Base-by-base conservation (phyloP, 116 monocot genomes). In the Zostera marina region DNA sequence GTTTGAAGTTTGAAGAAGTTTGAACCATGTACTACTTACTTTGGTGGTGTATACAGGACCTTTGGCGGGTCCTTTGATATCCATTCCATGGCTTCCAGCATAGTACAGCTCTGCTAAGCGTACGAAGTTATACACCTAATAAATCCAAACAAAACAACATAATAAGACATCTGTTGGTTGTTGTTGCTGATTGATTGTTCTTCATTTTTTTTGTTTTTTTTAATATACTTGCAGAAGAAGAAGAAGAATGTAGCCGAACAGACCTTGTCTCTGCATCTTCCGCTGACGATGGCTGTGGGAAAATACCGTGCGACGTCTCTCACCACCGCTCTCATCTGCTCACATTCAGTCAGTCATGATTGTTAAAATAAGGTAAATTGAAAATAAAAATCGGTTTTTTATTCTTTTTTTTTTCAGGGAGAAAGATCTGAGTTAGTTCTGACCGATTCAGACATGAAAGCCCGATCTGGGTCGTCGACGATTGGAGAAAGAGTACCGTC, bases 261-360 rank as follows among this genome's bases (percentile, higher is more conserved):
- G 41, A 70, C 70, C 92, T 87, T 93, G 52, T 77, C 69, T 61
- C 70, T 75, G 77, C 88, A 81, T 19, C 93, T 69, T 42, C 93
- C 93, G 66, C 73, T 93, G 15, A 93, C 84, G 54, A 93, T 93
- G 21, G 81, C 93, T 0, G 88, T 88, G 11, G 93, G 88, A 52
- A 93, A 93, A 52, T 52, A 75, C 41, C 63, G 69, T 0, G 93
- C 88, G 8, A 75, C 79, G 16, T 84, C 79, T 47, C 66, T 70
- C 14, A 93, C 93, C 8, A 77, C 84, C 0, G 64, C 81, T 56
- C 93, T 81, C 93, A 93, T 93, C 93, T 93, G 72, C 73, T n/a
- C n/a, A 46, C 9, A 16, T 12, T 19, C 0, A 7, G 20, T 5
- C 32, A 2, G 5, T 32, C 4, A 32, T 32, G 32, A 32, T 32